Percentiles rank a stretch among this genome's conserved stretches.
Conservation (phyloP, 2,329 filamentous ascomycete genomes). For the Fusarium zealandicum region DNA sequence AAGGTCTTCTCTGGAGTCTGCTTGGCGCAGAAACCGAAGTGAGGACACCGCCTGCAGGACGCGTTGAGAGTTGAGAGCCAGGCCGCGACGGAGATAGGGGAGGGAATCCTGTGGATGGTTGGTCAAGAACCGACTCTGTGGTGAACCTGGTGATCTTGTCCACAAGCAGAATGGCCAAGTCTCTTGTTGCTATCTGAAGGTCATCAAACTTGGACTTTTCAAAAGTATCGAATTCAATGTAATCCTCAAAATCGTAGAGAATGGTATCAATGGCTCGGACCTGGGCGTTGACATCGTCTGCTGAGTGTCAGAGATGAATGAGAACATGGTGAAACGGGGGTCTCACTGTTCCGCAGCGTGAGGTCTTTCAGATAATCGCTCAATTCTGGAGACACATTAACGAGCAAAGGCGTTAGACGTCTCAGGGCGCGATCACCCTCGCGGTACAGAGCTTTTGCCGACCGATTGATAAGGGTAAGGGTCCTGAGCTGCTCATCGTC, state of each 20-base stretch:
- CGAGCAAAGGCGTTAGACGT: constrained; percentile 43
- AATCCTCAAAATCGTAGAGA: constrained; percentile 55
- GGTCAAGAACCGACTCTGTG: not conserved
- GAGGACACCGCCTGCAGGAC: not conserved
- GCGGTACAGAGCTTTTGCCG: constrained; percentile 41
- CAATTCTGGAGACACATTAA: constrained; percentile 15
- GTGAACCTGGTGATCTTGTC: constrained; percentile 7
- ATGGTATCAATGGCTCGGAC: constrained; percentile 48
- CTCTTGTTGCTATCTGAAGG: constrained; percentile 47
- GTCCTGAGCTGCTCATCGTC: constrained; percentile 30
- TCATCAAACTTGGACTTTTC: constrained; percentile 47
- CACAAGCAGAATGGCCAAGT: constrained; percentile 44
- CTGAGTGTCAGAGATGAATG: not conserved
- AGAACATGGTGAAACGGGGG: not conserved
- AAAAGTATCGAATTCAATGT: constrained; percentile 48
- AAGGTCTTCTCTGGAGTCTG: not conserved
- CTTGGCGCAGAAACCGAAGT: not conserved
- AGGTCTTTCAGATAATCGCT: constrained; percentile 18
- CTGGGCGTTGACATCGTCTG: constrained; percentile 5
- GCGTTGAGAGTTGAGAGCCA: not conserved
- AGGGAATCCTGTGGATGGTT: not conserved
- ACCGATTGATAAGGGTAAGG: constrained; percentile 47
- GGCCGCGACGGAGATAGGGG: not conserved
- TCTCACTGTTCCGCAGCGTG: constrained; percentile 49
- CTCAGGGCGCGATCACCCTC: constrained; percentile 50